Percentiles rank a stretch among this genome's conserved stretches.
These are phyloP conservation scores for Saccharomyces hybrid DNA, from an alignment of 1,139 yeast genomes.

Conservation along the genomic window DNA sequence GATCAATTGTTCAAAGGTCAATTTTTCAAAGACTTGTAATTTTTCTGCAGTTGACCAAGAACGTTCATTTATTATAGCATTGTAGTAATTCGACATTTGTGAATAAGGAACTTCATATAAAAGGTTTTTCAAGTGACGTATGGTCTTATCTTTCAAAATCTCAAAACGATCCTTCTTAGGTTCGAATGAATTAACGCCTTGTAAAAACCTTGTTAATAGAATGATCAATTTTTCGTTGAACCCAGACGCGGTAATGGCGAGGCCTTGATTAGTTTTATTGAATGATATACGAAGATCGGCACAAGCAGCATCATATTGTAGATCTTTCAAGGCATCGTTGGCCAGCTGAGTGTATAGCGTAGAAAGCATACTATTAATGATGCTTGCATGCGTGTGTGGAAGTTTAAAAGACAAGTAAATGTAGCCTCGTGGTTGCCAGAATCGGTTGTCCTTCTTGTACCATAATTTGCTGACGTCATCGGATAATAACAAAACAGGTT, in stretches of 20 bases:
- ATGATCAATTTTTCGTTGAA: slow-evolving; percentile 73
- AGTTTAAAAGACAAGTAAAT: slow-evolving; percentile 57
- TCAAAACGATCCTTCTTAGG: slow-evolving; percentile 56
- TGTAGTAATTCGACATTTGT: slow-evolving; percentile 60
- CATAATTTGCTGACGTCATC: slow-evolving; percentile 49
- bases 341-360: slow-evolving; percentile 60
- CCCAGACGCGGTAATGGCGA: slow-evolving; percentile 62
- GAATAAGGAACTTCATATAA: slow-evolving; percentile 69
- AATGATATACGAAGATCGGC: slow-evolving; percentile 67
- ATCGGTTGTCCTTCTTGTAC: slow-evolving; percentile 88
- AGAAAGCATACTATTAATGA: slow-evolving; percentile 50
- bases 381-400: slow-evolving; percentile 55
- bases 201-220: slow-evolving; percentile 53
- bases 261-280: slow-evolving; percentile 59
- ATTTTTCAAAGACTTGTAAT: slow-evolving; percentile 41
- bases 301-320: slow-evolving; percentile 72
- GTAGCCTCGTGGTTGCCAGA: slow-evolving; percentile 81
- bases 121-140: slow-evolving; percentile 59
- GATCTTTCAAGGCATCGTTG: slow-evolving; percentile 67
- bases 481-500: slow-evolving; percentile 44
- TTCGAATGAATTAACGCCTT: slow-evolving; percentile 44
- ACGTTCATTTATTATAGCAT: slow-evolving; percentile 60
- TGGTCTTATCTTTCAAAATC: slow-evolving; percentile 54
- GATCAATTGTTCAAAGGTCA: slow-evolving; percentile 46
- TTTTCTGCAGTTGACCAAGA: slow-evolving; percentile 62